Base-by-base conservation (phyloP, 768 basidiomycete species). In the Rhizopogon roseolus region DNA sequence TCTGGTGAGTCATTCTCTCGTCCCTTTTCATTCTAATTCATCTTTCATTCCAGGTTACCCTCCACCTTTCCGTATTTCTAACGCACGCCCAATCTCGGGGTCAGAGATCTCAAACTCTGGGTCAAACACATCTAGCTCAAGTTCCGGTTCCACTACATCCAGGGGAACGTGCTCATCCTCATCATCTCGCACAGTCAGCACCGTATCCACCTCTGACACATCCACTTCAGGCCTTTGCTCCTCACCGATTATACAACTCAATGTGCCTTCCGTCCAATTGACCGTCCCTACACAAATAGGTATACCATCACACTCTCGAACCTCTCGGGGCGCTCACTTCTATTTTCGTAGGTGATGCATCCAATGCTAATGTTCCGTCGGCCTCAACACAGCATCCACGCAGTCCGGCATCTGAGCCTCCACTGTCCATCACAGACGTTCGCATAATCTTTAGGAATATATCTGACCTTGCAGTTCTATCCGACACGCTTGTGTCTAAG, bases 361-460 rank as follows among this genome's bases (percentile, higher is more conserved):
- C 54, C 57, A 5, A 74, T 66, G 5, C 74, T 3, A 48, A 36
- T 34, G 9, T 4, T 22, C 34, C 29, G 11, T 11, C 34, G 5
- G 13, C 34, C 11, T 36, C 34, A 16, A 36, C 19, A 22, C 46
- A 36, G 1, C 34, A 16, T 36, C 25, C 14, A 48, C 34, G 46
- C 34, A 36, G 34, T 36, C 34, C 32, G 5, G 14, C 14, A 22
- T 22, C 32, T 9, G 46, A 48, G 6, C 67, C 83, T 5, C 86
- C 90, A 0, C 90, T 93, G 86, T 79, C 85, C 10, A 66, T 65
- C 3, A 84, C 89, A 48, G 90, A 91, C 62, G 76, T 77, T 34
- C 80, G 80, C 56, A 80, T 81, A 54, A 86, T 93, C 42, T 93
- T 93, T 69, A 76, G 77, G 64, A 93, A 93, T 62, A 79, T 92